Evolutionary conservation across 495 filamentous ascomycete species (phyloP), one percentile per base, ranked within the genome.

Genomic region (Lasiosphaeris hirsuta): DNA sequence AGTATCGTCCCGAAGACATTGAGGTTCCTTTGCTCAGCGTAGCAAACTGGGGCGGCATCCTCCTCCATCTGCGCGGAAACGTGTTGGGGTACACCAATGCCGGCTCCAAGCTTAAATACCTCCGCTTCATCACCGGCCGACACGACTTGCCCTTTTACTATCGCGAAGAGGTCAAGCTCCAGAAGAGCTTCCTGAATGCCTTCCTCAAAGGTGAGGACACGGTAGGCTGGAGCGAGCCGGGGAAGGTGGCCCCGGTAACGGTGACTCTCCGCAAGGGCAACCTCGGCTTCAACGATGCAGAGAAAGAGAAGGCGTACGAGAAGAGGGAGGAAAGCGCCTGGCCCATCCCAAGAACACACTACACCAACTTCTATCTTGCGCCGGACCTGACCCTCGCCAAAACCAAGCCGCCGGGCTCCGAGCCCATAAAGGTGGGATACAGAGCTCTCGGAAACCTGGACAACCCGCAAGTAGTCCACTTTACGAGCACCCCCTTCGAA

Each of bases 121-220:
- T 88, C 4, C 78, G 85, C 9, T 84, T 87, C 63, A 84, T 89
- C 59, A 84, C 80, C 0, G 86, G 86, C 10, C 78, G 86, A 0
- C 86, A 89, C 60, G 86, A 89, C 61, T 73, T 89, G 7, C 86
- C 86, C 0, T 88, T 89, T 69, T 89, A 87, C 69, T 87, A 86
- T 58, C 59, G 75, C 2, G 81, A 86, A 39, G 81, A 86, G 53
- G 85, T 85, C 3, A 79, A 85, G 56, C 30, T 89, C 0, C 86
- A 89, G 63, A 75, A 74, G 35, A 83, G 78, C 56, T 88, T 89
- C 60, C 71, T 88, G 2, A 80, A 85, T 57, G 86, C 86, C 0
- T 89, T 88, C 63, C 76, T 89, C 23, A 86, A 85, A 61, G 82
- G 76, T 7, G 73, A 86, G 0, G 86, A 88, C 60, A 71, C 67